These are phyloP conservation scores for Diplodia sapinea DNA, from an alignment of 2,329 filamentous ascomycete genomes.

Conservation along the genomic window DNA sequence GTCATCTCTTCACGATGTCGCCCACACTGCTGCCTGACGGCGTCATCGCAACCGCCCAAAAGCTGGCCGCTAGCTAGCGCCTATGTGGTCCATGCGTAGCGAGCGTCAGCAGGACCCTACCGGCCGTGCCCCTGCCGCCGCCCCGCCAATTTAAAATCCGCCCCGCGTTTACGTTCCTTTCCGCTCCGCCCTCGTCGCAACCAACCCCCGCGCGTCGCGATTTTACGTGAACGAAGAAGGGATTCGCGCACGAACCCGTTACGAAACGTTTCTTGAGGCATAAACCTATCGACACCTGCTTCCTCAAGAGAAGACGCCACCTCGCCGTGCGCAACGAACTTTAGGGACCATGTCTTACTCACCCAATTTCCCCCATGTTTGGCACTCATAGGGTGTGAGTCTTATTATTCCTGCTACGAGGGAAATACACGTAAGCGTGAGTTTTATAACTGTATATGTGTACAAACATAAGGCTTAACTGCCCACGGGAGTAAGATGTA, in stretches of 20 bases:
- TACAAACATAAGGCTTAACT: too few species aligned
- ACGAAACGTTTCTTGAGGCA: too few species aligned
- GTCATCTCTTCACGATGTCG: not conserved
- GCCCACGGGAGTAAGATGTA: too few species aligned
- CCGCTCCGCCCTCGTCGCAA: not conserved
- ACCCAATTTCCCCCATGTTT: not conserved
- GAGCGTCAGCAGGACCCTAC: not conserved
- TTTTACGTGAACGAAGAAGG: not conserved
- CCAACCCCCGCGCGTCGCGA: slow-evolving; percentile 1
- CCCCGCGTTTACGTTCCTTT: not conserved
- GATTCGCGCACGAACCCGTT: too few species aligned
- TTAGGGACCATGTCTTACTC: not conserved
- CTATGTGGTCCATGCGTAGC: not conserved
- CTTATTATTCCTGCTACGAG: too few species aligned
- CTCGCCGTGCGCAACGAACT: too few species aligned
- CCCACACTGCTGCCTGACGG: not conserved
- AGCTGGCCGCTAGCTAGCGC: slow-evolving; percentile 2
- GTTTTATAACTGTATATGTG: too few species aligned
- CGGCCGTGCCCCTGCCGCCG: not conserved
- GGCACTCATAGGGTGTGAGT: not conserved
- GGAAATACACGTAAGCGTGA: too few species aligned
- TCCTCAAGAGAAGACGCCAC: too few species aligned
- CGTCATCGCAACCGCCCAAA: not conserved
- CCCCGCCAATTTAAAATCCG: not conserved
- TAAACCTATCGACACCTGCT: too few species aligned